These are phyloP conservation scores for Claviceps capensis DNA, from an alignment of 2,329 filamentous ascomycete genomes.

Conservation along the genomic window DNA sequence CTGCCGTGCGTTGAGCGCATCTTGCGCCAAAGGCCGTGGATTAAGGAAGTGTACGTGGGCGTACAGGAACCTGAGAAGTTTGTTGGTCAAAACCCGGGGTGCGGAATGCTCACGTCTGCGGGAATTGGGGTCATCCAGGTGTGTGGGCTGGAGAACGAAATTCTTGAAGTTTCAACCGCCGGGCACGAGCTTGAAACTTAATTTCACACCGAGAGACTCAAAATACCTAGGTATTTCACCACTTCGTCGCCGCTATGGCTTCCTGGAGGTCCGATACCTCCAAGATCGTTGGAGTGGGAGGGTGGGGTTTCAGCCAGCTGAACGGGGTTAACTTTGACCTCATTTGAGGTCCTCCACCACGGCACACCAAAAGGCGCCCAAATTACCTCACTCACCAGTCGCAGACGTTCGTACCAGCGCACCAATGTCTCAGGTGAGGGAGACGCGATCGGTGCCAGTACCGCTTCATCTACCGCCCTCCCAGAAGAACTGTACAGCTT, in stretches of 20 bases:
- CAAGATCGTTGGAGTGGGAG: background rate
- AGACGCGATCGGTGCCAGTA: background rate
- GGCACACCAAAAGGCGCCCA: too few relatives aligned
- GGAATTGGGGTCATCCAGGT: conserved; percentile 66
- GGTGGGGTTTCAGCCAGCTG: background rate
- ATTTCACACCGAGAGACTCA: background rate
- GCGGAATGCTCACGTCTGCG: conserved; percentile 51
- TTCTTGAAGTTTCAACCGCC: conserved; percentile 67
- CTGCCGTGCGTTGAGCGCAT: conserved; percentile 69
- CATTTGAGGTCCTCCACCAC: background rate
- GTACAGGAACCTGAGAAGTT: conserved; percentile 85
- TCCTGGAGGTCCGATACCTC: background rate
- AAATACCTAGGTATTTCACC: background rate
- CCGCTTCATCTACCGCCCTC: background rate
- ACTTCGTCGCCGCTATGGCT: background rate
- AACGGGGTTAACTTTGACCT: background rate
- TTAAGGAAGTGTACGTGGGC: conserved; percentile 73
- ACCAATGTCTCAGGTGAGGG: background rate
- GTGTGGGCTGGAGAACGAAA: conserved; percentile 63
- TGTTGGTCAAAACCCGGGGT: conserved; percentile 68
- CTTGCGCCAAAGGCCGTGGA: conserved; percentile 43
- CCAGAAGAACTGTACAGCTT: background rate
- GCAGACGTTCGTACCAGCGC: background rate
- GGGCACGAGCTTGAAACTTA: conserved; percentile 42
- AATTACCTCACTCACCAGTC: background rate